Conservation (phyloP, 495 filamentous ascomycete genomes). For the Neohortaea acidophila region DNA sequence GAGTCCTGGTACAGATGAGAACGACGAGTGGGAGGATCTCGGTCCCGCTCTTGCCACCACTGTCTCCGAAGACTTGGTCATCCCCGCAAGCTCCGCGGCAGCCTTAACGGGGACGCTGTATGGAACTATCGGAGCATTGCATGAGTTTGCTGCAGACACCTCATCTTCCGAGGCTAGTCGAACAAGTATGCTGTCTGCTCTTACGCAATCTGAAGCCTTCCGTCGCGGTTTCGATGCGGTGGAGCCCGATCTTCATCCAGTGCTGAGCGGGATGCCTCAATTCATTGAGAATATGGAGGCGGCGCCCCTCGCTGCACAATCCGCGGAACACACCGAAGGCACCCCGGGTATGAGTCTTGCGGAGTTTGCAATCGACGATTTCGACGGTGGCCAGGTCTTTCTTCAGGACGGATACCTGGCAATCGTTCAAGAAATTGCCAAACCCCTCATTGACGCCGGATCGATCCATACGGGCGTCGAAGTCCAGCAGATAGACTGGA, state of each 20-base stretch:
- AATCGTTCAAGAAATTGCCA: slow-evolving; percentile 8
- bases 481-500: slow-evolving; percentile 7
- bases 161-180: slow-evolving; percentile 4
- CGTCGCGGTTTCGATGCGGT: slow-evolving; percentile 5
- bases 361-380: slow-evolving; percentile 15
- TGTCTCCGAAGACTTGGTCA: slow-evolving; percentile 1
- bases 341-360: slow-evolving; percentile 8
- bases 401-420: slow-evolving; percentile 13
- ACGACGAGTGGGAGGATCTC: slow-evolving; percentile 17
- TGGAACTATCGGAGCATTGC: slow-evolving; percentile 5
- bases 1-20: slow-evolving; percentile 14
- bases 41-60: not conserved
- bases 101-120: slow-evolving; percentile 5
- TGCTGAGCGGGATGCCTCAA: slow-evolving; percentile 6
- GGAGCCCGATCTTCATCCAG: slow-evolving; percentile 1
- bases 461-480: slow-evolving; percentile 1
- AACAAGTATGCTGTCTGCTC: slow-evolving; percentile 11
- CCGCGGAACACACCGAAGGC: slow-evolving; percentile 4
- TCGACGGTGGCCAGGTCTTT: slow-evolving; percentile 15
- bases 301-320: slow-evolving; percentile 11
- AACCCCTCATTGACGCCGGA: not conserved
- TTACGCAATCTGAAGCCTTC: not conserved
- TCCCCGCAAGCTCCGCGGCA: slow-evolving; percentile 2
- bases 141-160: slow-evolving; percentile 1
- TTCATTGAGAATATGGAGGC: slow-evolving; percentile 15